Evolutionary conservation across 257 asterid species (phyloP).

Genomic region (Solanum tarijense): DNA sequence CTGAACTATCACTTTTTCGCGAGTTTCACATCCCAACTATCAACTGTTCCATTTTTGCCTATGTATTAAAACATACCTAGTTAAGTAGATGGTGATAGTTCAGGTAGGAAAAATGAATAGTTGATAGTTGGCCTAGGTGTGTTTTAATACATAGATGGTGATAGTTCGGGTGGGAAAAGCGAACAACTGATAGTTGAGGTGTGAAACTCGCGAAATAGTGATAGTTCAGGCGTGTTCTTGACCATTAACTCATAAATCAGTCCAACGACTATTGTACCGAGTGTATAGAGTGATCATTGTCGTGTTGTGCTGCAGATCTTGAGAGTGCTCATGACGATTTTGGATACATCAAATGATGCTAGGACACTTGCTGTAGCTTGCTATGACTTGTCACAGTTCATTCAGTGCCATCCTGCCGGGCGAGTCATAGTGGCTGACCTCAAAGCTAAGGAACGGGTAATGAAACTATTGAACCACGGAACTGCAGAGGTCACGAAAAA

Average conservation of each 20-base stretch:
- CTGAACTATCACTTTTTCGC: not conserved
- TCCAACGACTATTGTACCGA: not conserved
- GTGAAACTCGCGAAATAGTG: not conserved
- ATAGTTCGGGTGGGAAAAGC: not conserved
- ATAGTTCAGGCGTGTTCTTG: not conserved
- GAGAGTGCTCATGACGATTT: slow-evolving; percentile 68
- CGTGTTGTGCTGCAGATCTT: slow-evolving; percentile 46
- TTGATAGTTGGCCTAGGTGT: not conserved
- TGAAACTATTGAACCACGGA: slow-evolving; percentile 91
- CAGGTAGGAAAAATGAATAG: not conserved
- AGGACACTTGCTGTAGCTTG: slow-evolving; percentile 90
- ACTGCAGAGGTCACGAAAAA: slow-evolving; percentile 84
- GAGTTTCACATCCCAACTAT: not conserved
- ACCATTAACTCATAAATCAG: not conserved
- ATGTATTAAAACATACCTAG: not conserved
- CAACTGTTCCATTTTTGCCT: not conserved
- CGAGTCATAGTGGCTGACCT: slow-evolving; percentile 76
- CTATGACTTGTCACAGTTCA: slow-evolving; percentile 86
- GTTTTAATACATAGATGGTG: not conserved
- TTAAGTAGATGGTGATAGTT: not conserved
- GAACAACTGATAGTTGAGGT: not conserved
- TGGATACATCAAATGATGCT: slow-evolving; percentile 79
- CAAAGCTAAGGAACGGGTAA: slow-evolving; percentile 90
- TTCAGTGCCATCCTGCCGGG: slow-evolving; percentile 88
- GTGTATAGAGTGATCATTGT: not conserved